Evolutionary conservation across 1,284 basidiomycete genomes (phyloP), one percentile per base, ranked within the genome.

Genomic region (Kalmanozyma brasiliensis): DNA sequence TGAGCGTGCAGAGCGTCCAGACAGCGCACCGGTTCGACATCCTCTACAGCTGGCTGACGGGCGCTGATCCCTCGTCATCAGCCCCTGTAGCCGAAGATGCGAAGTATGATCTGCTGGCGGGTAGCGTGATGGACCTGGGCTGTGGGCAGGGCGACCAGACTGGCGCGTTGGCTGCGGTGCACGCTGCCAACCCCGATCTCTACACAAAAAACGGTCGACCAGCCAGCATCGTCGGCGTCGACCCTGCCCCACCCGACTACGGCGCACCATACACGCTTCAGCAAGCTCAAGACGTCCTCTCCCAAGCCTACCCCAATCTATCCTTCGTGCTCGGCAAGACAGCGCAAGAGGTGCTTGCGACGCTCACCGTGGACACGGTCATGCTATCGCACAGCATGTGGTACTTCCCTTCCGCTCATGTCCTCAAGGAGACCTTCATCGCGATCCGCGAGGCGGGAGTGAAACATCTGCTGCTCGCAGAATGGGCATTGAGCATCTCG

Each of bases 81-180:
- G 14, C 33, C 16, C 30, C 44, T 7, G 33, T 14, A 26, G 19
- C 34, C 4, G 8, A 23, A 1, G 19, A 42, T 20, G 47, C 11
- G 16, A 20, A 30, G 8, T 29, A 37, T 2, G 51, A 62, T 1
- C 23, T 56, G 22, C 42, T 62, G 29, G 24, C 29, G 3, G 52
- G 60, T 13, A 33, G 10, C n/a, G 35, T 56, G 10, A 52, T 62
- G 60, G 60, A 62, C 33, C 38, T 62, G 1, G 60, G 60, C 8
- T 62, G 52, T 23, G 60, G 60, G 5, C 60, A 62, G 22, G 60
- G 60, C 16, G 60, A 62, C n/a, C 52, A 42, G 17, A 51, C 52
- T 4, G 60, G 52, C 11, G 52, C 52, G 4, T 19, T 62, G 2
- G 48, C 43, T 38, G 42, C 44, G 9, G 36, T 60, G 2, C 26